Conservation (phyloP, 345 rosid species). For the Raphanus raphanistrum region DNA sequence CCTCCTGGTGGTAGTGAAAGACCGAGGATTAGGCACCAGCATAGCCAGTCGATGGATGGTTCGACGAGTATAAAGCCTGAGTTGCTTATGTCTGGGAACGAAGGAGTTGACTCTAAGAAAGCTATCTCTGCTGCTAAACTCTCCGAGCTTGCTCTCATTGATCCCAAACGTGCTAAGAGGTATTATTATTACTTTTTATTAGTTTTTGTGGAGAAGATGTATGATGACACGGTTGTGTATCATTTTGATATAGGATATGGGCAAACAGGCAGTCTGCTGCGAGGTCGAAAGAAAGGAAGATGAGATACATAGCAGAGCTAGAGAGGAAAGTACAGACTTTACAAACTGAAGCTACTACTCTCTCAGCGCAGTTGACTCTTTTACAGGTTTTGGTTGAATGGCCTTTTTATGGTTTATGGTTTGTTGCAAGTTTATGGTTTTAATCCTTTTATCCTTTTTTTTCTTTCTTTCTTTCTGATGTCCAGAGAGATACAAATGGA, state of each 20-base stretch:
- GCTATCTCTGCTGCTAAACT: slow-evolving; percentile 89
- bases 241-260: slow-evolving; percentile 72
- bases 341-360: slow-evolving; percentile 84
- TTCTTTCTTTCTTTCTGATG: neutral
- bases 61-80: slow-evolving; percentile 45
- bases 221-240: neutral
- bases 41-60: slow-evolving; percentile 96
- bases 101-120: slow-evolving; percentile 73
- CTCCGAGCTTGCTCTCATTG: slow-evolving; percentile 95
- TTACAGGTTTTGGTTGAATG: slow-evolving; percentile 61
- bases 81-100: slow-evolving; percentile 50
- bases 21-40: slow-evolving; percentile 88
- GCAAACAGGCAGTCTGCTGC: slow-evolving; percentile 98
- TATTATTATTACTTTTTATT: too few relatives aligned
- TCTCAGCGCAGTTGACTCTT: slow-evolving; percentile 82
- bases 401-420: neutral
- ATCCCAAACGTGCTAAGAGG: slow-evolving; percentile 97
- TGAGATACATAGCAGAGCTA: slow-evolving; percentile 90
- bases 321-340: slow-evolving; percentile 86
- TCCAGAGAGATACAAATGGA: slow-evolving; percentile 83
- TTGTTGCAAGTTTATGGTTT: too few relatives aligned
- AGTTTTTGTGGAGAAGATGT: too few relatives aligned
- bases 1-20: slow-evolving; percentile 56
- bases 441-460: neutral
- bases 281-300: slow-evolving; percentile 94